Base-by-base conservation (phyloP, 2,329 filamentous ascomycete species). In the Akanthomyces muscarius region DNA sequence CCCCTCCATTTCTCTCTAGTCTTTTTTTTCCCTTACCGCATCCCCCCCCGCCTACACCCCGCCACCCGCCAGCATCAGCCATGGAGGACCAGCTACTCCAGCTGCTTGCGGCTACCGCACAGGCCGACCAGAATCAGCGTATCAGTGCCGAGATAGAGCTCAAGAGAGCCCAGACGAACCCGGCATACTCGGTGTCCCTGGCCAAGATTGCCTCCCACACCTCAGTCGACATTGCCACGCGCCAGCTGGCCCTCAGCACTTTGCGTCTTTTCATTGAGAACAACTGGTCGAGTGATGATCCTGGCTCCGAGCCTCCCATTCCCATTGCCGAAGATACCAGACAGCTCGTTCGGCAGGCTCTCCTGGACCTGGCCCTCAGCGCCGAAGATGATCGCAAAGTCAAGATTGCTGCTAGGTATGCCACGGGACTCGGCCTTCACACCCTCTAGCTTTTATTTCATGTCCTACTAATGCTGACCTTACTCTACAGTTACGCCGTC, bases 41-140 rank as follows among this genome's bases (percentile, higher is more conserved):
- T 48, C 21, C 30, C 53, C 30, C 45, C 45, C 52, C 44, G 41
- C 53, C 21, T n/a, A 14, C 41, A 50, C n/a, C 60, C 59, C 28
- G 42, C 59, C 38, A 36, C 48, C 55, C n/a, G 25, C 30, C 36
- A 53, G 21, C 52, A 54, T 63, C 66, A 71, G 72, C 66, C 71
- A 97, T 97, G 92, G 93, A 97, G 84, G 89, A 96, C 79, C 89
- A 96, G 81, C 86, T 99, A 76, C 88, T 95, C 70, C 88, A 89
- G 76, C 85, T 98, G 75, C 88, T 99, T 67, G 86, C 89, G 71
- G 91, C 92, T 77, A 96, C 93, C 56, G 92, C 96, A 79, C 88
- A 88, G 67, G 72, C 90, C 65, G 86, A 88, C 64, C 88, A 94
- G 75, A 87, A 80, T 62, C 88, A 89, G 63, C 89, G 94, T 75